These are phyloP conservation scores for Tetrahymena thermophila DNA, from an alignment of 73 alveolate species.

Conservation along the genomic window DNA sequence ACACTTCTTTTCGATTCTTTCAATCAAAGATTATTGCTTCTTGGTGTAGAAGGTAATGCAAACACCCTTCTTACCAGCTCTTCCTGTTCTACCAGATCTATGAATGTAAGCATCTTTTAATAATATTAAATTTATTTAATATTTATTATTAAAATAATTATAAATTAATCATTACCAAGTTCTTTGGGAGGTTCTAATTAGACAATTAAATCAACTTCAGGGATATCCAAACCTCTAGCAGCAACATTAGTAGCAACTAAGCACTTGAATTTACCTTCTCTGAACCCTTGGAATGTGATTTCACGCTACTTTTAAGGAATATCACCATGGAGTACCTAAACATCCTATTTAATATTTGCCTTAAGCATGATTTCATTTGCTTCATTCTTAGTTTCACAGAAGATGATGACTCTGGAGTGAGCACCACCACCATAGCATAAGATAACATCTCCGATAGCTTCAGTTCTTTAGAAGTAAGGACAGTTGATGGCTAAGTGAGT, in stretches of 20 bases:
- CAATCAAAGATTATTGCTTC: conserved; percentile 65
- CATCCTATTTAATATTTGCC: conserved; percentile 69
- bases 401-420: conserved; percentile 83
- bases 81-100: conserved; percentile 95
- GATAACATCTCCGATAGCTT: conserved; percentile 86
- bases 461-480: conserved; percentile 72
- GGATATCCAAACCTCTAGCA: conserved; percentile 95
- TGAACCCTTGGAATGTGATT: conserved; percentile 79
- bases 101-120: conserved; percentile 81
- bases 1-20: conserved; percentile 77
- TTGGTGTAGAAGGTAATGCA: conserved; percentile 91
- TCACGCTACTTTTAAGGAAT: conserved; percentile 69
- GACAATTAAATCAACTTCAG: conserved; percentile 89
- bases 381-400: conserved; percentile 90
- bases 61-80: conserved; percentile 93
- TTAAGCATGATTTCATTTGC: conserved; percentile 82
- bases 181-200: conserved; percentile 97
- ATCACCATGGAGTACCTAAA: conserved; percentile 70
- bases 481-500: conserved; percentile 85
- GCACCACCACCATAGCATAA: conserved; percentile 85
- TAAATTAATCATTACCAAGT: conserved; percentile 29
- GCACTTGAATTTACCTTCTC: conserved; percentile 86
- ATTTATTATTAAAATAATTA: no score
- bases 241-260: conserved; percentile 99
- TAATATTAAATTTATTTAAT: no score